Percentiles rank a stretch among this genome's conserved stretches.
These are phyloP conservation scores for Aspergillus fijiensis DNA, from an alignment of 2,329 filamentous ascomycete genomes.

Conservation along the genomic window DNA sequence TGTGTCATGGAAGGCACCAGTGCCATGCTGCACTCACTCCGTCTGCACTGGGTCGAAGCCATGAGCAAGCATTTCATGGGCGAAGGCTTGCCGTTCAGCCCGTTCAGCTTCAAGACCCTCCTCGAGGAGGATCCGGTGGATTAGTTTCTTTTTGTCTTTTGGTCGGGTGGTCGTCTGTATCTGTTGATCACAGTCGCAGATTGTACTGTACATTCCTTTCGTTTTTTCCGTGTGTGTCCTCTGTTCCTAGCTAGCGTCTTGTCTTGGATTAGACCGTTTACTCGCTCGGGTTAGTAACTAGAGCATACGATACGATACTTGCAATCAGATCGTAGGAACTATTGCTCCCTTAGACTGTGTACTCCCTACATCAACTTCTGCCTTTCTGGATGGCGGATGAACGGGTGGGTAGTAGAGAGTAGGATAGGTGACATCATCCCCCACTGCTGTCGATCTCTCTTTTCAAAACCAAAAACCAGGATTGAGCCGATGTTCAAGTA, in stretches of 20 bases:
- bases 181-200: slow-evolving; percentile 13
- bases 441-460: too few relatives aligned
- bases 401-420: too few relatives aligned
- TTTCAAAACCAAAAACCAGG: too few relatives aligned
- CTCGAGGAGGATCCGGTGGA: slow-evolving; percentile 73
- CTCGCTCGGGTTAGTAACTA: neutral
- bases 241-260: slow-evolving; percentile 1
- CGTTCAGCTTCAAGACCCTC: slow-evolving; percentile 82
- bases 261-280: slow-evolving; percentile 1
- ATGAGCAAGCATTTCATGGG: slow-evolving; percentile 98
- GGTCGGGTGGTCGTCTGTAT: neutral
- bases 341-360: neutral
- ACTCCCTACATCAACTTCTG: too few relatives aligned
- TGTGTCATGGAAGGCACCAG: slow-evolving; percentile 96
- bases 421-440: too few relatives aligned
- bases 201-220: slow-evolving; percentile 13
- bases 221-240: slow-evolving; percentile 12
- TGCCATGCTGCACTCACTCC: slow-evolving; percentile 89
- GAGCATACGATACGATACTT: neutral
- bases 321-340: neutral
- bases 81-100: slow-evolving; percentile 79
- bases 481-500: too few relatives aligned
- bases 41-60: slow-evolving; percentile 94
- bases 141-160: slow-evolving; percentile 26
- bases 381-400: too few relatives aligned